These are phyloP conservation scores for Melanogaster broomeanus DNA, from an alignment of 768 basidiomycete species.

Conservation along the genomic window DNA sequence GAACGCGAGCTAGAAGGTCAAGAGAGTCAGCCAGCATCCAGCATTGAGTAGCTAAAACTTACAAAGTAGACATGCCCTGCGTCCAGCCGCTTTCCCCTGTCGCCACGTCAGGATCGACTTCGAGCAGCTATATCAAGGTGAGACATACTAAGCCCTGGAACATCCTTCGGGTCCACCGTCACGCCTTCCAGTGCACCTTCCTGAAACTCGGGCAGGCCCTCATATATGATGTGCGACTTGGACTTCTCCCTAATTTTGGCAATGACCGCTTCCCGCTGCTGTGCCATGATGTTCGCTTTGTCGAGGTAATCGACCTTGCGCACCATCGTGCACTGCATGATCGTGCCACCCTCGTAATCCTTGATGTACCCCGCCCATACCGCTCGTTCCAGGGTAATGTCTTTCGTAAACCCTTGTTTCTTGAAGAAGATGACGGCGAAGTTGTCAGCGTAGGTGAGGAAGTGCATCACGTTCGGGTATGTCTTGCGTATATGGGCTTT, in stretches of 20 bases:
- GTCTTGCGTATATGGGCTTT: slow-evolving; percentile 86
- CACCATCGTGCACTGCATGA: slow-evolving; percentile 99
- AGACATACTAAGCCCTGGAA: slow-evolving; percentile 82
- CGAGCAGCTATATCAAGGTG: slow-evolving; percentile 1
- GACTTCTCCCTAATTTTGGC: slow-evolving; percentile 86
- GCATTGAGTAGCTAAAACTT: slow-evolving; percentile 26
- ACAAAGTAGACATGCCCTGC: slow-evolving; percentile 76
- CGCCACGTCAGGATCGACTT: slow-evolving; percentile 10
- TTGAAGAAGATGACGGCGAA: slow-evolving; percentile 99
- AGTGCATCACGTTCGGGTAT: slow-evolving; percentile 89
- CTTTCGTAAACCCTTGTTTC: slow-evolving; percentile 98
- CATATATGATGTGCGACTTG: slow-evolving; percentile 81
- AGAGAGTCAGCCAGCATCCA: slow-evolving; percentile 5
- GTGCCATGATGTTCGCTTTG: slow-evolving; percentile 69
- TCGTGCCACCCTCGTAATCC: slow-evolving; percentile 98
- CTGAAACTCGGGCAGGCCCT: slow-evolving; percentile 77
- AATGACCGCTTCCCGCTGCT: slow-evolving; percentile 89
- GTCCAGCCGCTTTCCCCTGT: slow-evolving; percentile 93
- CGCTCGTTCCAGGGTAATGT: slow-evolving; percentile 87
- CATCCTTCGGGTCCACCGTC: slow-evolving; percentile 67
- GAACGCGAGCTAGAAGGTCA: slow-evolving; percentile 36
- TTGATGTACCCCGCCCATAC: slow-evolving; percentile 99
- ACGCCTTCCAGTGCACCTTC: slow-evolving; percentile 52
- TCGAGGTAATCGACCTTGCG: slow-evolving; percentile 87
- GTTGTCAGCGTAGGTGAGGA: slow-evolving; percentile 98